Percentiles rank a stretch among this genome's conserved stretches.
These are phyloP conservation scores for Datisca glomerata DNA, from an alignment of 306 rosid genomes.

Conservation along the genomic window DNA sequence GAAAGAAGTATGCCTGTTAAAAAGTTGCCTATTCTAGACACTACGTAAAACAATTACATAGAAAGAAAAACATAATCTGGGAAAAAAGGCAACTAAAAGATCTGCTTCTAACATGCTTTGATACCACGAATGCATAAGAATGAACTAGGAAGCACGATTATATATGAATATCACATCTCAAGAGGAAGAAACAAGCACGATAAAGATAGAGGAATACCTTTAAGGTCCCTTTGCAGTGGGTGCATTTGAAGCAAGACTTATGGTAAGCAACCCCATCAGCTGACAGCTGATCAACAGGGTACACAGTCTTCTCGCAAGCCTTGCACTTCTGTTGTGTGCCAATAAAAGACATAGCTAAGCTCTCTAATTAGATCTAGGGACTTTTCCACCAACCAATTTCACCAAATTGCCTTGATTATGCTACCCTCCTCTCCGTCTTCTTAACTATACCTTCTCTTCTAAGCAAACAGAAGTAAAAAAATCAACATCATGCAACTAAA, in stretches of 20 bases:
- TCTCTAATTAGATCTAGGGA: conserved; percentile 44
- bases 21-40: too few relatives aligned
- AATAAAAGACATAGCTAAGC: conserved; percentile 54
- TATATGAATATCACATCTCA: background rate
- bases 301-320: conserved; percentile 90
- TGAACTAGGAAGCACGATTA: conserved; percentile 7
- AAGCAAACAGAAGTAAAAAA: background rate
- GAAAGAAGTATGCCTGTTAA: too few relatives aligned
- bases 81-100: too few relatives aligned
- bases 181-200: background rate
- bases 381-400: conserved; percentile 3
- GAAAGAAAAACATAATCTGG: too few relatives aligned
- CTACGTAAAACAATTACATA: too few relatives aligned
- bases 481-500: background rate
- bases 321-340: conserved; percentile 93
- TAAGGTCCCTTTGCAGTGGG: conserved; percentile 94
- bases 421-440: background rate
- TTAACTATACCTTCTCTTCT: background rate
- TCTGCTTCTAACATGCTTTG: too few relatives aligned
- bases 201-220: conserved; percentile 36
- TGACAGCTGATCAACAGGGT: conserved; percentile 83
- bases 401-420: background rate
- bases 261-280: conserved; percentile 87
- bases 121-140: too few relatives aligned
- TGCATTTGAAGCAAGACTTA: conserved; percentile 90